Evolutionary conservation across 2,329 filamentous ascomycete species (phyloP).

Genomic region (Verticillium longisporum): DNA sequence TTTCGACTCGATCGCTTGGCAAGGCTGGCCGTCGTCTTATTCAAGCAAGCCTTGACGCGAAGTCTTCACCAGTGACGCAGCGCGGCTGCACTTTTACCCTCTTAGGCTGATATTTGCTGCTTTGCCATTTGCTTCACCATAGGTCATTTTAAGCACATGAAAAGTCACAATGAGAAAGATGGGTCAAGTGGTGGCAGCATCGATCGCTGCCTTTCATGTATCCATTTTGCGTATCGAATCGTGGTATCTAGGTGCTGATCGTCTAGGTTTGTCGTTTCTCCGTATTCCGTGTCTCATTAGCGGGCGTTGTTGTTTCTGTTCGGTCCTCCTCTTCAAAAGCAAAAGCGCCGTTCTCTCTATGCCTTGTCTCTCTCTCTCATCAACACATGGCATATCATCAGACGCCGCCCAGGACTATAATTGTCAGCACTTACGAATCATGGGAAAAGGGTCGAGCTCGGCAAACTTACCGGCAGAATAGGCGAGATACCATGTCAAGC

Average conservation of each 20-base stretch:
- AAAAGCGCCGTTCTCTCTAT: not conserved
- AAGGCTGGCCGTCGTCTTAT: not conserved
- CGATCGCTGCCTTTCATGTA: not conserved
- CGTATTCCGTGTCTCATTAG: slow-evolving; percentile 1
- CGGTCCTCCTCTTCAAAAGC: not conserved
- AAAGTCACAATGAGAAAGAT: not conserved
- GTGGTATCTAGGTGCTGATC: not conserved
- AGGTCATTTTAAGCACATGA: not conserved
- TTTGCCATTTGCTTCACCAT: not conserved
- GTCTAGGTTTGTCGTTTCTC: not conserved
- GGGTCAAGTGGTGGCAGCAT: not conserved
- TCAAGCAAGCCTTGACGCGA: too few relatives aligned
- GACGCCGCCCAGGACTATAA: not conserved
- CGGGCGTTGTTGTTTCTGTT: not conserved
- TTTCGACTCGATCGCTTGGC: not conserved
- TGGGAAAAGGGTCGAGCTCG: not conserved
- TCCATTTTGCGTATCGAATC: not conserved
- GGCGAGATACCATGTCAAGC: slow-evolving; percentile 77
- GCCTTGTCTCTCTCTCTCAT: not conserved
- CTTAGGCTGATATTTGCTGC: too few relatives aligned
- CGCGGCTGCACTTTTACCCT: too few relatives aligned
- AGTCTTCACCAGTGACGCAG: too few relatives aligned
- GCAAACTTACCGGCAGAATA: slow-evolving; percentile 61
- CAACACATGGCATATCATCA: not conserved
- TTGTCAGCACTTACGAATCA: not conserved